Conservation (phyloP, 164 flowering plant genomes). For the Macadamia tetraphylla region DNA sequence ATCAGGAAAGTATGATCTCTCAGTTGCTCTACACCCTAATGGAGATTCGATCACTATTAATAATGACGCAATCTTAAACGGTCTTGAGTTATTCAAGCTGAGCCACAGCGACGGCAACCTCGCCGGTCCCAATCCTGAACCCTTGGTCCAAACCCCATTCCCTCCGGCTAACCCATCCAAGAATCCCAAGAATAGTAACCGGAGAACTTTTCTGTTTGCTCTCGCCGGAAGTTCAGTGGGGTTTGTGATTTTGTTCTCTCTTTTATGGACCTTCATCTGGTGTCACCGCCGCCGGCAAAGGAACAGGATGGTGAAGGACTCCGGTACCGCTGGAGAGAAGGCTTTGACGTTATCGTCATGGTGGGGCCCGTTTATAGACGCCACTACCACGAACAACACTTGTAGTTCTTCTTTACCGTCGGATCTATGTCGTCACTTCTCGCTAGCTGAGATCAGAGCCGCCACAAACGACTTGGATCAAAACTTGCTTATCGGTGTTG, state of each 20-base stretch:
- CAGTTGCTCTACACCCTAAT: too few species aligned
- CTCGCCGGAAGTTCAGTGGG: neutral
- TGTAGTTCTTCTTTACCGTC: too few species aligned
- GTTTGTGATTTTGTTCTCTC: neutral
- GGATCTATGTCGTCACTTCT: too few species aligned
- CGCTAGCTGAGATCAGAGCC: too few species aligned
- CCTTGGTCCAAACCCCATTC: neutral
- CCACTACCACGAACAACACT: neutral
- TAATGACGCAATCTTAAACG: neutral
- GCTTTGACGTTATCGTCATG: neutral
- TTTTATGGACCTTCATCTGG: too few species aligned
- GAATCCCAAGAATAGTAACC: neutral
- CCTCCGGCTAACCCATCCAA: neutral
- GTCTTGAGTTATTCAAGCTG: neutral
- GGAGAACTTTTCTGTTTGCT: too few species aligned
- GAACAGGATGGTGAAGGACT: neutral
- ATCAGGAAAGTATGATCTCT: too few species aligned
- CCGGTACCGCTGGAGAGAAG: neutral
- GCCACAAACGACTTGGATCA: conserved; percentile 5
- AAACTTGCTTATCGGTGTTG: conserved; percentile 2
- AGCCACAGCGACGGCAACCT: neutral
- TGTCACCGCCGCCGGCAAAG: too few species aligned
- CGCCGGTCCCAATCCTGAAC: neutral
- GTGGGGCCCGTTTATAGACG: neutral
- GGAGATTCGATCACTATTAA: neutral